Base-by-base conservation (phyloP, 2,329 filamentous ascomycete species). In the Aspergillus udagawae region DNA sequence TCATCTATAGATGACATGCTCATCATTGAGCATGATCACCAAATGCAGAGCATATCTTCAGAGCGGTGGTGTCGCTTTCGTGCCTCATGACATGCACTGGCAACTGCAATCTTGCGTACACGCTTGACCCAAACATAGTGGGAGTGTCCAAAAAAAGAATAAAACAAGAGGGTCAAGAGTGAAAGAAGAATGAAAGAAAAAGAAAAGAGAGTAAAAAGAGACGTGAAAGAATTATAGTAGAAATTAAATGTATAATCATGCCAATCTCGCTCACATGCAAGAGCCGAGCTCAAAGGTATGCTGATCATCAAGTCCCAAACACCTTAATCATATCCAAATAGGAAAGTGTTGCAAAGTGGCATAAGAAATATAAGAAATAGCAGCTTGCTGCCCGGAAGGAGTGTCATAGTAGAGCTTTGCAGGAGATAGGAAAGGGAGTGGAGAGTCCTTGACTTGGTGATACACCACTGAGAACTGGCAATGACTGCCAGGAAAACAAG, bases 211-310 rank as follows among this genome's bases (percentile, higher is more conserved):
- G 32, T 17, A 32, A 32, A 14, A 35, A 35, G 12, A 1, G 29
- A 47, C 51, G 32, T 35, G 57, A 59, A 56, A 56, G 54, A 56
- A 51, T 51, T 55, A 54, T 52, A 53, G 54, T 52, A 45, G 21
- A 14, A 17, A 47, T 47, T 47, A 47, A 47, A 47, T 7, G 44
- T 47, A 47, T 47, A 47, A 23, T 47, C 44, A 23, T 23, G 44
- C 23, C 44, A 23, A 25, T 47, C 44, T 47, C 23, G 44, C 44
- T 14, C 23, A 38, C 5, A 38, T 47, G 44, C 44, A 14, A 47
- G 44, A 47, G 14, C 12, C 44, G 21, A 47, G 42, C 14, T 23
- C 44, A 23, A 47, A 25, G 12, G 23, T 47, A 47, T 47, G 44
- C 21, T 47, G 23, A 47, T 14, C 44, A 27, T 14, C 14, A 9